Conservation (phyloP, 371 early-diverging fungal genomes). For the Apophysomyces sp. region DNA sequence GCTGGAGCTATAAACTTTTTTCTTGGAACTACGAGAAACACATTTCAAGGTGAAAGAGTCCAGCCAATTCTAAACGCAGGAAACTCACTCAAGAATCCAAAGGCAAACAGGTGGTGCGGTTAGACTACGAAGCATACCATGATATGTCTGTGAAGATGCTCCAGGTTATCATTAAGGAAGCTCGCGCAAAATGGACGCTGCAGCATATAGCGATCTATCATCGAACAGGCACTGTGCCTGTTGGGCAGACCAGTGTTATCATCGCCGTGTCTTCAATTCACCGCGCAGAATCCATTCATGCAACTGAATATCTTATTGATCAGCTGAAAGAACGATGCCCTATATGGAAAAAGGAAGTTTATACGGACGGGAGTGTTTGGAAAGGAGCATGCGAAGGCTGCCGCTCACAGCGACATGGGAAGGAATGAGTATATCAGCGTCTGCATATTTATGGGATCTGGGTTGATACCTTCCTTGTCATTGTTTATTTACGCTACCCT, state of each 20-base stretch:
- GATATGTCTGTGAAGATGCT: slow-evolving; percentile 80
- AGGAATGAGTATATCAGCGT: no score
- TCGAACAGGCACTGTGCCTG: slow-evolving; percentile 75
- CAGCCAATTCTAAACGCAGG: not conserved
- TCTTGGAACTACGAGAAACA: slow-evolving; percentile 82
- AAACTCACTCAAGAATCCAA: not conserved
- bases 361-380: slow-evolving; percentile 80
- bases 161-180: slow-evolving; percentile 51
- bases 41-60: slow-evolving; percentile 81
- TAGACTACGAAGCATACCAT: slow-evolving; percentile 83
- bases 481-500: no score
- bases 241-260: slow-evolving; percentile 79
- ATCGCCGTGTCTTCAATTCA: slow-evolving; percentile 81
- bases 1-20: slow-evolving; percentile 87
- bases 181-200: slow-evolving; percentile 66
- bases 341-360: slow-evolving; percentile 91
- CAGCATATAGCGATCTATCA: slow-evolving; percentile 72
- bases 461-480: no score
- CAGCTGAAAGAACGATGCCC: slow-evolving; percentile 80
- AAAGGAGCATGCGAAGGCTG: slow-evolving; percentile 47
- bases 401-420: not conserved
- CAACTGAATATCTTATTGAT: slow-evolving; percentile 81
- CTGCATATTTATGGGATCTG: no score
- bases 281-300: slow-evolving; percentile 72
- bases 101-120: slow-evolving; percentile 67